These are phyloP conservation scores for Polyporus tsugae DNA, from an alignment of 1,284 basidiomycete species.

Conservation along the genomic window DNA sequence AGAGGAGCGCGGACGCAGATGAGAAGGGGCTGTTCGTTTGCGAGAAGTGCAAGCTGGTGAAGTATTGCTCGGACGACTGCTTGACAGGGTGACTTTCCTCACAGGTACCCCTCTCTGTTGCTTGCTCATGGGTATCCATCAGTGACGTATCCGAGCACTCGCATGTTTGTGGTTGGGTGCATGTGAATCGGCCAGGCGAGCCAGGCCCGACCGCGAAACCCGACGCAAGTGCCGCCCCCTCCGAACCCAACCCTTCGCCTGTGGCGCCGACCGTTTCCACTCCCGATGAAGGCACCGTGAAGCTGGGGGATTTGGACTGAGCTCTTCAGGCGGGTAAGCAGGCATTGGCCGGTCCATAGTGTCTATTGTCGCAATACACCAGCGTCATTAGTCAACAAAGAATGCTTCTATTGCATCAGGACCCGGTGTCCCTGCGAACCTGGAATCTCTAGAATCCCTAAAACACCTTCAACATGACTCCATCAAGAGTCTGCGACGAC, in stretches of 20 bases:
- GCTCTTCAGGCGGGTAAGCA: neutral
- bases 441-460: neutral
- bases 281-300: neutral
- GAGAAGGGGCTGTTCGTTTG: constrained; percentile 3
- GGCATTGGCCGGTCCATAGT: neutral
- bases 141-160: constrained; percentile 12
- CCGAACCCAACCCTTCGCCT: neutral
- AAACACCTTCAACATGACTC: neutral
- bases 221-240: neutral
- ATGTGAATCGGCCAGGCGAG: neutral
- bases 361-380: neutral
- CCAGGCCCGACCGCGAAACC: neutral
- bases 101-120: neutral
- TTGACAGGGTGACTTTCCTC: neutral
- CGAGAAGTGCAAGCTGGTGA: constrained; percentile 8
- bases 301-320: neutral
- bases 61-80: constrained; percentile 15
- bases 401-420: neutral
- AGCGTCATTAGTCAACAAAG: neutral
- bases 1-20: constrained; percentile 2
- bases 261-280: neutral
- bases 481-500: too few species aligned
- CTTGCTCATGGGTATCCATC: neutral
- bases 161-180: constrained; percentile 12
- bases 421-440: neutral